A percentile compares a stretch with the other conserved stretches of the same genome.
phyloP scores from a whole-genome alignment of 768 basidiomycete species.

The Hysterangium stoloniferum region DNA sequence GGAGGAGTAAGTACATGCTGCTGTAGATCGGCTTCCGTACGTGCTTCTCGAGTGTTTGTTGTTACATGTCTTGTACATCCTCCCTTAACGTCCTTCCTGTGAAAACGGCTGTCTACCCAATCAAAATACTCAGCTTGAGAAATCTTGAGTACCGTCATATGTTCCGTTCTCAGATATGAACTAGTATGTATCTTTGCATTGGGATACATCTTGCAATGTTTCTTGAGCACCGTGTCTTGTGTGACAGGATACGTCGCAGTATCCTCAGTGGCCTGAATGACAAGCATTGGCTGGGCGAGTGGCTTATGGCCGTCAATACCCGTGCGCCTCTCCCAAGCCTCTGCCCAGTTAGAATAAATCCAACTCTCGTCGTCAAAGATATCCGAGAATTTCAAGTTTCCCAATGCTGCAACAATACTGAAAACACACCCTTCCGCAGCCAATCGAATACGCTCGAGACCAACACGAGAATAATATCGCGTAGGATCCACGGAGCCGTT shows the following conservation, averaged over 20 bases:
- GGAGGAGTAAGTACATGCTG: no score
- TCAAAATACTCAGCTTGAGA: slow-evolving; percentile 4
- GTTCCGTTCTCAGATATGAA: neutral
- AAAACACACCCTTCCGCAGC: neutral
- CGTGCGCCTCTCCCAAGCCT: slow-evolving; percentile 3
- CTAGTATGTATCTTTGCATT: slow-evolving; percentile 3
- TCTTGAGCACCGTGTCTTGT: neutral
- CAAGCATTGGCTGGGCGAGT: slow-evolving; percentile 2
- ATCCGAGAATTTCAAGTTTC: neutral
- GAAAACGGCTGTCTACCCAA: neutral
- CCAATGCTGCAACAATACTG: neutral
- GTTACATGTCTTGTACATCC: neutral
- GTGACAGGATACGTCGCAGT: neutral
- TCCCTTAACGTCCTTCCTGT: neutral
- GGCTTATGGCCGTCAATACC: neutral
- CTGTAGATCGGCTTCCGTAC: no score
- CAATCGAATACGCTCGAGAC: neutral
- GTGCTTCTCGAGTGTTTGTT: no score
- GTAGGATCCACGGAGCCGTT: neutral
- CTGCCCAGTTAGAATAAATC: neutral
- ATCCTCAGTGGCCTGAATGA: neutral
- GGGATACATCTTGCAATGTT: neutral
- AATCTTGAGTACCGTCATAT: neutral
- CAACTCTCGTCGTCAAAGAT: slow-evolving; percentile 1
- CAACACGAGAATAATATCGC: neutral